These are phyloP conservation scores for Sutorius australiensis DNA, from an alignment of 768 basidiomycete genomes.

Conservation along the genomic window DNA sequence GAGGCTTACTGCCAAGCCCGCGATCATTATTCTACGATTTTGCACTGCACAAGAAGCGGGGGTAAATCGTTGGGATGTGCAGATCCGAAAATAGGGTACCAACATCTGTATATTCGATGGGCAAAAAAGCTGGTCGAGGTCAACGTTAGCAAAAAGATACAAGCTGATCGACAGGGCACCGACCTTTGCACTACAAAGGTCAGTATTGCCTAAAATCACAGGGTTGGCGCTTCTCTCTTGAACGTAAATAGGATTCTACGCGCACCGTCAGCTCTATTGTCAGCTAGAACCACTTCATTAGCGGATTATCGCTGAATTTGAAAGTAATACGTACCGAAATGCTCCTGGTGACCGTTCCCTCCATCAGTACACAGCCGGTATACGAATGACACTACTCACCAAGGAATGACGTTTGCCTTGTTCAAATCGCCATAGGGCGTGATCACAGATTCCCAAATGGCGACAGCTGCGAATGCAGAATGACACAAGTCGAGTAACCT, in stretches of 20 bases:
- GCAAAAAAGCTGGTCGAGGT: constrained; percentile 20
- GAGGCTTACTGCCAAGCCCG: constrained; percentile 16
- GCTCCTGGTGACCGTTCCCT: constrained; percentile 12
- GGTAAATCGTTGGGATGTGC: background rate
- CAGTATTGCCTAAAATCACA: constrained; percentile 17
- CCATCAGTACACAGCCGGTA: background rate
- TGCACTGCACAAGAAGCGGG: constrained; percentile 10
- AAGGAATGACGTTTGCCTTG: constrained; percentile 16
- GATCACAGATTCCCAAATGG: constrained; percentile 26
- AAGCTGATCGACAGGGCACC: background rate
- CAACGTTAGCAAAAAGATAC: background rate
- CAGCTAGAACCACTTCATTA: constrained; percentile 9
- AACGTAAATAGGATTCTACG: background rate
- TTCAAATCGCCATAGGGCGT: constrained; percentile 15
- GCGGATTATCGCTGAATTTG: background rate
- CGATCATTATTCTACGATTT: constrained; percentile 5
- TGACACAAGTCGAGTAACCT: constrained; percentile 27
- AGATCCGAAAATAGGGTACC: background rate
- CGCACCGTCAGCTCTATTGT: constrained; percentile 22
- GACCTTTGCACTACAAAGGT: constrained; percentile 26
- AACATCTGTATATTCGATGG: constrained; percentile 25
- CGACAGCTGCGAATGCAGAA: constrained; percentile 17
- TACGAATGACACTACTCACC: constrained; percentile 9
- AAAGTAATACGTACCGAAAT: constrained; percentile 17
- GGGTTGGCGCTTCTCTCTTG: background rate